Percentiles rank a stretch among this genome's conserved stretches.
Conservation (phyloP, 1,139 yeast genomes). For the Nematodospora anomalae region DNA sequence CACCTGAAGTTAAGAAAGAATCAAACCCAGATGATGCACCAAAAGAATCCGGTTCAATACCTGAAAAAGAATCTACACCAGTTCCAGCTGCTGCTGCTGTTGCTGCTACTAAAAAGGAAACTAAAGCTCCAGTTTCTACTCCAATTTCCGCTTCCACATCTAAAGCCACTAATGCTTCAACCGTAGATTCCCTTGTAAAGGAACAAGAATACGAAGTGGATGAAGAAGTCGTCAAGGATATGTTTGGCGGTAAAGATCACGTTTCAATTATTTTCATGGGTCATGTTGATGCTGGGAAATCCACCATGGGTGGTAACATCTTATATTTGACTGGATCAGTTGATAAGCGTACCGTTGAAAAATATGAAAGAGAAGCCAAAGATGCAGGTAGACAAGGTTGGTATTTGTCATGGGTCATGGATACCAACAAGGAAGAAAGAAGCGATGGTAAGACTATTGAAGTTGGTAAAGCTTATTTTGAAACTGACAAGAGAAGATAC, state of each 20-base stretch:
- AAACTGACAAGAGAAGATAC: conserved; percentile 96
- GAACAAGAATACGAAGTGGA: conserved; percentile 88
- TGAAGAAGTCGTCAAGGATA: conserved; percentile 81
- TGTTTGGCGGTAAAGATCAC: conserved; percentile 98
- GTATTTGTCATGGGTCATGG: conserved; percentile 99
- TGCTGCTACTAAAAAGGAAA: conserved; percentile 6
- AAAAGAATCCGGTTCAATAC: conserved; percentile 14
- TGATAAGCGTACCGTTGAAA: conserved; percentile 98
- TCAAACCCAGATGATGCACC: conserved; percentile 19
- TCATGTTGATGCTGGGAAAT: conserved; percentile 99
- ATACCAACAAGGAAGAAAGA: conserved; percentile 98
- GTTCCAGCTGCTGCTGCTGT: no score
- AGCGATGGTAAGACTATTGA: conserved; percentile 98
- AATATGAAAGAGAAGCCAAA: conserved; percentile 96
- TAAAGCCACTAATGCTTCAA: conserved; percentile 10
- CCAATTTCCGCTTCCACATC: conserved; percentile 13
- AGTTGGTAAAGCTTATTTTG: conserved; percentile 96
- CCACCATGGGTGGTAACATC: conserved; percentile 98
- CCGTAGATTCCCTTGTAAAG: conserved; percentile 37
- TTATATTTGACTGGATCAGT: conserved; percentile 93
- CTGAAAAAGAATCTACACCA: conserved; percentile 14
- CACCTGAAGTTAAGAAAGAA: conserved; percentile 13
- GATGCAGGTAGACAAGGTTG: conserved; percentile 99
- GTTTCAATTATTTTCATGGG: conserved; percentile 98
- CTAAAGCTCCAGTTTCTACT: conserved; percentile 3